These are phyloP conservation scores for Saksenaea vasiformis DNA, from an alignment of 371 early-diverging fungal species.

Conservation along the genomic window DNA sequence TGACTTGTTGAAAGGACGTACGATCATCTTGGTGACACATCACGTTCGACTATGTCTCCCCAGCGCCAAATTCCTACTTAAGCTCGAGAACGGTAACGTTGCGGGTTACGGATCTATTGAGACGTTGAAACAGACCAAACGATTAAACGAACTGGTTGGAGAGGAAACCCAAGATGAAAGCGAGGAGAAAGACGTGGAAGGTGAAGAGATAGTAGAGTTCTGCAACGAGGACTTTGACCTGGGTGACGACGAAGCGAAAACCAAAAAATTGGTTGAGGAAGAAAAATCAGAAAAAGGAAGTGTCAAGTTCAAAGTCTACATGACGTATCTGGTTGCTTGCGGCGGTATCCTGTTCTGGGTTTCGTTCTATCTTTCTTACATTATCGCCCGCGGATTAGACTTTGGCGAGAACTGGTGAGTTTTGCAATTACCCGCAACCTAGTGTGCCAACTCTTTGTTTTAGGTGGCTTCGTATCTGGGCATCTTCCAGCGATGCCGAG, in stretches of 20 bases:
- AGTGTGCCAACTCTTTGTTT: background rate
- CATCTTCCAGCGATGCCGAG: slow-evolving; percentile 6
- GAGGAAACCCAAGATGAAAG: slow-evolving; percentile 17
- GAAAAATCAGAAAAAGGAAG: slow-evolving; percentile 51
- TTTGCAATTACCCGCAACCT: background rate
- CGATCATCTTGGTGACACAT: slow-evolving; percentile 84
- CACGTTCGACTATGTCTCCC: slow-evolving; percentile 75
- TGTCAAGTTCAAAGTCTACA: slow-evolving; percentile 62
- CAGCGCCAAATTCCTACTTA: slow-evolving; percentile 62
- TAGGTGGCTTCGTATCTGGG: slow-evolving; percentile 26
- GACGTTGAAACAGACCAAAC: slow-evolving; percentile 32
- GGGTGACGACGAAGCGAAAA: slow-evolving; percentile 22
- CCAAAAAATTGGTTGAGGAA: slow-evolving; percentile 47
- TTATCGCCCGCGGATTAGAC: slow-evolving; percentile 45
- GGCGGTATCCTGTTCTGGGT: slow-evolving; percentile 67
- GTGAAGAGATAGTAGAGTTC: slow-evolving; percentile 13
- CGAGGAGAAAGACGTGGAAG: slow-evolving; percentile 1
- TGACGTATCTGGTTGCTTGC: slow-evolving; percentile 62
- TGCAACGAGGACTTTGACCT: slow-evolving; percentile 26
- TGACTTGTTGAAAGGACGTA: slow-evolving; percentile 66
- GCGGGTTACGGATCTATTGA: slow-evolving; percentile 31
- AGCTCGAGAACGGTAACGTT: slow-evolving; percentile 59
- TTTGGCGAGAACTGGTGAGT: slow-evolving; percentile 40
- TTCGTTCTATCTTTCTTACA: slow-evolving; percentile 42
- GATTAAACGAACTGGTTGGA: slow-evolving; percentile 27